Percentiles rank a stretch among this genome's conserved stretches.
These are phyloP conservation scores for Pythium brachiatum DNA, from an alignment of 352 stramenopile genomes.

Conservation along the genomic window DNA sequence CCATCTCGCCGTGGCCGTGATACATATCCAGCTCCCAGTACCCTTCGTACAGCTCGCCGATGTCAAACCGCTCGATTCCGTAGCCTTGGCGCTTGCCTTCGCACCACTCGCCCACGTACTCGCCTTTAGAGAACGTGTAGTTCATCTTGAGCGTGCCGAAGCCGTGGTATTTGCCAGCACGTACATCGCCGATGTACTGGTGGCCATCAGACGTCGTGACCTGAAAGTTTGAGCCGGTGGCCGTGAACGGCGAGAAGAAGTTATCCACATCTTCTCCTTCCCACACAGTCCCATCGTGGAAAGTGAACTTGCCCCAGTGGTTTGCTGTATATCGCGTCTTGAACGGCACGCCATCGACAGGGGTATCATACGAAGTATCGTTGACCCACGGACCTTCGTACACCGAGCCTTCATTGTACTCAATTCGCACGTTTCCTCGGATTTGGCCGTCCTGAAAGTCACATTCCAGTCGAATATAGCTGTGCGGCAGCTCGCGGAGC, in stretches of 20 bases:
- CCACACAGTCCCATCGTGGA: constrained; percentile 66
- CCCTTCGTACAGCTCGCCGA: constrained; percentile 73
- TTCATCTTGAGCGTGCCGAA: constrained; percentile 66
- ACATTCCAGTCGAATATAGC: constrained; percentile 71
- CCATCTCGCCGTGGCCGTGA: constrained; percentile 61
- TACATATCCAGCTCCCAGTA: constrained; percentile 70
- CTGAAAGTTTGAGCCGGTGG: constrained; percentile 51
- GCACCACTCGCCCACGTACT: constrained; percentile 84
- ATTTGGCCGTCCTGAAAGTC: constrained; percentile 68
- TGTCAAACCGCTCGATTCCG: constrained; percentile 76
- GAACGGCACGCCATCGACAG: constrained; percentile 37
- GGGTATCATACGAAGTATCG: constrained; percentile 50
- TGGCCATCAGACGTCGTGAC: constrained; percentile 47
- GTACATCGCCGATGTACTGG: constrained; percentile 54
- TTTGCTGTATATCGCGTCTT: constrained; percentile 44
- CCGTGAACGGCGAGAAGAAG: constrained; percentile 76
- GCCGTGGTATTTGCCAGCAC: constrained; percentile 63
- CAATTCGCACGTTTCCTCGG: constrained; percentile 55
- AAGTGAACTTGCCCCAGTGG: constrained; percentile 80
- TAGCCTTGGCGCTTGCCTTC: constrained; percentile 77
- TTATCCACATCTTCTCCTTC: constrained; percentile 78
- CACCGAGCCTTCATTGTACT: constrained; percentile 75
- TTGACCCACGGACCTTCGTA: constrained; percentile 85
- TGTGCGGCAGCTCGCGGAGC: constrained; percentile 50
- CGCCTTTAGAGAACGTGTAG: constrained; percentile 53